Evolutionary conservation across 345 rosid species (phyloP).

Genomic region (Citrus trifoliata): DNA sequence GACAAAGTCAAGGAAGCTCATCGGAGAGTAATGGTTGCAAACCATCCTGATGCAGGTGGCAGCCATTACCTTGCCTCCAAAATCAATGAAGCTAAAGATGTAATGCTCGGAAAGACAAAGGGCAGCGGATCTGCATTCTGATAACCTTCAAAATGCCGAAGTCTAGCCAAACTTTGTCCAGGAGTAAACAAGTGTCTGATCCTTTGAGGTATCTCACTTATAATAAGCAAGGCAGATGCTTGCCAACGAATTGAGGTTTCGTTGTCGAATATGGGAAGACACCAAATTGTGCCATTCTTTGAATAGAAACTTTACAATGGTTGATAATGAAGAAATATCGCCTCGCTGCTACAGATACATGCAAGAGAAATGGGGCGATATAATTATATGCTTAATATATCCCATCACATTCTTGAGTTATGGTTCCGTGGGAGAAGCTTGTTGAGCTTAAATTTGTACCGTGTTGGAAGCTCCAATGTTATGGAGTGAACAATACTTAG

Average conservation of each 20-base stretch:
- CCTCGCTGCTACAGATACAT: not conserved
- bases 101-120: slow-evolving; percentile 75
- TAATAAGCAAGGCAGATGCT: not conserved
- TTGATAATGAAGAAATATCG: not conserved
- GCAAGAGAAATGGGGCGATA: not conserved
- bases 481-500: not conserved
- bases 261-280: not conserved
- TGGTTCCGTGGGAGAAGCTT: not conserved
- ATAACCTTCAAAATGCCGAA: not conserved
- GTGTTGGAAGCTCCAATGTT: not conserved
- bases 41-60: slow-evolving; percentile 92
- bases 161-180: not conserved
- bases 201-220: not conserved
- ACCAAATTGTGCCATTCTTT: not conserved
- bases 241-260: not conserved
- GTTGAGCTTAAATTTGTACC: not conserved
- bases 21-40: slow-evolving; percentile 87
- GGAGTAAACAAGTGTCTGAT: not conserved
- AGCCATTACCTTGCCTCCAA: slow-evolving; percentile 93
- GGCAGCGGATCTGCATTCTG: slow-evolving; percentile 69
- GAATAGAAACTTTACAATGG: not conserved
- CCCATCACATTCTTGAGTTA: not conserved
- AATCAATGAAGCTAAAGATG: slow-evolving; percentile 84
- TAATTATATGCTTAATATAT: not conserved
- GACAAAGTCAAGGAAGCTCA: slow-evolving; percentile 91